phyloP scores from a whole-genome alignment of 805 yeast genomes.

The Wickerhamiella parazyma region DNA sequence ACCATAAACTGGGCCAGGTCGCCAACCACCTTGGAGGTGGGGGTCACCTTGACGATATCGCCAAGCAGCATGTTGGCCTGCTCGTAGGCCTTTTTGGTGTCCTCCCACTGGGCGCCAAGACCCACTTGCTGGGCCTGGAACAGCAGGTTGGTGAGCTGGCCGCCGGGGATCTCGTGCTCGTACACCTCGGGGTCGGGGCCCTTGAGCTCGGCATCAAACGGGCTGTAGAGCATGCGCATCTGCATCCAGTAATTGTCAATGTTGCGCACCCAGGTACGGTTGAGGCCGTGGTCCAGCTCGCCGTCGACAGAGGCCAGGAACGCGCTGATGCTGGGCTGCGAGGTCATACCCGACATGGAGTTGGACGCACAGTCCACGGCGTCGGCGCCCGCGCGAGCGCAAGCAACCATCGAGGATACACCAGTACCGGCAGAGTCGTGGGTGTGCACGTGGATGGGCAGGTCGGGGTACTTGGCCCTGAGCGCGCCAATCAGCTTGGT shows the following conservation, averaged over 20 bases:
- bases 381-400: conserved; percentile 95
- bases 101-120: conserved; percentile 90
- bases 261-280: conserved; percentile 55
- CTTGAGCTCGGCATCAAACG: conserved; percentile 96
- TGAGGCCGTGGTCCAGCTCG: conserved; percentile 60
- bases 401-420: conserved; percentile 90
- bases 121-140: conserved; percentile 99
- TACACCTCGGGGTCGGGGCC: conserved; percentile 99
- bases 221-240: conserved; percentile 90
- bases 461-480: conserved; percentile 75
- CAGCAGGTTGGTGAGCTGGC: conserved; percentile 91
- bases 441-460: conserved; percentile 97
- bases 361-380: conserved; percentile 95
- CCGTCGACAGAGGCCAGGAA: conserved; percentile 86
- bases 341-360: conserved; percentile 96
- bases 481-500: conserved; percentile 61
- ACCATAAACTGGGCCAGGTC: conserved; percentile 99
- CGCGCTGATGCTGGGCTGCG: conserved; percentile 94
- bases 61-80: conserved; percentile 86
- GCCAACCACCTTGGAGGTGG: conserved; percentile 99
- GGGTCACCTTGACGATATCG: conserved; percentile 96
- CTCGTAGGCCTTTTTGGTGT: conserved; percentile 87
- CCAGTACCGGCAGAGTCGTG: conserved; percentile 99
- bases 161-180: conserved; percentile 98
- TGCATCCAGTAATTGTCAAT: conserved; percentile 97